A percentile compares a stretch with the other conserved stretches of the same genome.
Conservation (phyloP, 169 alveolate genomes). For the Theileria parva region DNA sequence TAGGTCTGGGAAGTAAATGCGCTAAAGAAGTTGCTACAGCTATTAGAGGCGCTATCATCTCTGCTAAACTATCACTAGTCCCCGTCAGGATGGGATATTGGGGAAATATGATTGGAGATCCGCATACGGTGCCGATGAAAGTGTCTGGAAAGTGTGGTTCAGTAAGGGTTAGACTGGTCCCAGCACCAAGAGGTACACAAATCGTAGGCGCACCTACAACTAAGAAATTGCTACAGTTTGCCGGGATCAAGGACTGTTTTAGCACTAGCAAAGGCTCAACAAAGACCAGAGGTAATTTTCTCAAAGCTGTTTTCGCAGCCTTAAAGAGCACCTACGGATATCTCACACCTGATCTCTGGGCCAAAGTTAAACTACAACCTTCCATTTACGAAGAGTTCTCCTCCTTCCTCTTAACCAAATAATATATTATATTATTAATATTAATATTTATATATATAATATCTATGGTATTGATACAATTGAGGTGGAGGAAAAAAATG, state of each 20-base stretch:
- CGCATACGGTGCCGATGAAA: slow-evolving; percentile 99
- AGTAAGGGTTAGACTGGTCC: slow-evolving; percentile 99
- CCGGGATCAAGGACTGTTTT: slow-evolving; percentile 99
- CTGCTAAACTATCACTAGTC: slow-evolving; percentile 97
- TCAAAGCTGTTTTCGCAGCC: slow-evolving; percentile 95
- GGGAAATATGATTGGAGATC: slow-evolving; percentile 99
- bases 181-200: slow-evolving; percentile 99
- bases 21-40: slow-evolving; percentile 99
- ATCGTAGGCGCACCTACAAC: slow-evolving; percentile 99
- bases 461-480: neutral
- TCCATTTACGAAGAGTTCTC: slow-evolving; percentile 93
- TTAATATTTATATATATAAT: neutral
- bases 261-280: slow-evolving; percentile 97
- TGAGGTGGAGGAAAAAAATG: neutral
- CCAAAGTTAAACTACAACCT: slow-evolving; percentile 82
- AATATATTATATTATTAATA: neutral
- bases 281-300: slow-evolving; percentile 97
- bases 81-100: slow-evolving; percentile 99
- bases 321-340: slow-evolving; percentile 94
- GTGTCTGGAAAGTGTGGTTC: slow-evolving; percentile 99
- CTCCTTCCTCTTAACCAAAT: slow-evolving; percentile 86
- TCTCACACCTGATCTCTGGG: slow-evolving; percentile 99
- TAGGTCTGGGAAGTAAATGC: slow-evolving; percentile 96
- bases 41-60: slow-evolving; percentile 98
- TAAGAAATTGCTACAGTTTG: slow-evolving; percentile 95